Base-by-base conservation (phyloP, 148 eudicot species). In the Oxyria digyna region DNA sequence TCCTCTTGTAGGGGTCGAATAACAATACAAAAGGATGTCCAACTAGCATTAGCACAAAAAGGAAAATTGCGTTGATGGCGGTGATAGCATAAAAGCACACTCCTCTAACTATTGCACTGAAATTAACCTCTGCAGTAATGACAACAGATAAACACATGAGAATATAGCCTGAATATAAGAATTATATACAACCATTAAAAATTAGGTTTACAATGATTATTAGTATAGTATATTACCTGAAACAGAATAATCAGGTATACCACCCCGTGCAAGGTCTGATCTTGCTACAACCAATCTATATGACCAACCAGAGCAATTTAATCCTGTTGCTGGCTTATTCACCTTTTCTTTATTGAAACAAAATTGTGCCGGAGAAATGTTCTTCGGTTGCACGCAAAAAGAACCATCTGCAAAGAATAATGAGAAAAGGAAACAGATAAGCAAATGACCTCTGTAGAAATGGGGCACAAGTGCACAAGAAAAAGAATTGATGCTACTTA, bases 21-120 rank as follows among this genome's bases (percentile, higher is more conserved):
- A 85, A 67, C 54, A 93, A 89, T 55, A 89, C 88, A 71, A 87
- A 90, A 4, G 96, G 98, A 85, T 93, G 98, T 55, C 80, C 85
- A 38, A 89, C 81, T 75, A 89, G 68, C 98, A 93, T 93, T 67
- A 83, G 79, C 68, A 84, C 78, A 69, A 93, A 81, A 48, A 87
- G 72, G 67, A 83, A 69, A 67, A 87, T 68, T 65, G 96, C 96
- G 41, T 70, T 75, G 59, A 72, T 43, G 52, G 95, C 74, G 77
- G 88, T 83, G 67, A 83, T 85, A 57, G 75, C 68, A 62, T 87
- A 89, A 74, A 93, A 93, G 82, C 79, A 83, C 37, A 77, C 71
- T 80, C 95, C 96, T 72, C 90, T 81, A 45, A 80, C 45, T 77
- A 85, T 89, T 69, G 95, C 72, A 72, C 74, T 73, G 69, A 83